These are phyloP conservation scores for Metschnikowia lunata DNA, from an alignment of 805 yeast genomes.

Conservation along the genomic window DNA sequence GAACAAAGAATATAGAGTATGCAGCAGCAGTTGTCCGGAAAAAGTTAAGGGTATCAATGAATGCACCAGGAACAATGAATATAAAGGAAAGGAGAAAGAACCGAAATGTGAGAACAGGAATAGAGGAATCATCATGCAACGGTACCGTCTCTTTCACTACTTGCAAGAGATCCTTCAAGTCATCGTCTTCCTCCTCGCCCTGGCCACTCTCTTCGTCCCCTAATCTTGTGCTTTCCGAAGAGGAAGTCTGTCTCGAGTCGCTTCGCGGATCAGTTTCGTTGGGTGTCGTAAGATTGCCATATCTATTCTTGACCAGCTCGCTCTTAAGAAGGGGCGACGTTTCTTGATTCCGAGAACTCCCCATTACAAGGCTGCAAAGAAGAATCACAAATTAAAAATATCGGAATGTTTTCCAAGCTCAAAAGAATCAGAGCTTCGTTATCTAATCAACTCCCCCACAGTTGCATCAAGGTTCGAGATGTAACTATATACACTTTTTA, in stretches of 20 bases:
- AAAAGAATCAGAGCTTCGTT: too few relatives aligned
- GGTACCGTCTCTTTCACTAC: constrained; percentile 35
- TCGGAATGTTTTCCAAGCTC: too few relatives aligned
- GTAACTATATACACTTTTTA: too few relatives aligned
- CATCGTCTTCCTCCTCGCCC: constrained; percentile 12
- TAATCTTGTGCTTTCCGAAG: neutral
- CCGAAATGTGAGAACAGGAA: constrained; percentile 38
- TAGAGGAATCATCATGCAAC: constrained; percentile 34
- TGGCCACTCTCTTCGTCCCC: constrained; percentile 1
- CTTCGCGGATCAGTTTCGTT: neutral
- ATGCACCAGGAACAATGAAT: constrained; percentile 40
- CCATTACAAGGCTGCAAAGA: neutral
- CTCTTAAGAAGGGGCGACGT: constrained; percentile 5
- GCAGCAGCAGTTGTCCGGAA: constrained; percentile 45
- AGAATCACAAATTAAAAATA: too few relatives aligned
- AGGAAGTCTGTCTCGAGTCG: neutral
- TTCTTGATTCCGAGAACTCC: constrained; percentile 2
- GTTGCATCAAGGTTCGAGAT: too few relatives aligned
- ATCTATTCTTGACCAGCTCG: neutral
- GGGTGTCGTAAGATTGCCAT: neutral
- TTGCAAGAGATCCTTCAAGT: constrained; percentile 26
- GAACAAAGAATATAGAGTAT: constrained; percentile 49
- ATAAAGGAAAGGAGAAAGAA: constrained; percentile 30
- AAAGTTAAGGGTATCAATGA: constrained; percentile 40
- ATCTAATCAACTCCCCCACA: too few relatives aligned